Conservation (phyloP, 1,284 basidiomycete genomes). For the Cerioporus squamosus region DNA sequence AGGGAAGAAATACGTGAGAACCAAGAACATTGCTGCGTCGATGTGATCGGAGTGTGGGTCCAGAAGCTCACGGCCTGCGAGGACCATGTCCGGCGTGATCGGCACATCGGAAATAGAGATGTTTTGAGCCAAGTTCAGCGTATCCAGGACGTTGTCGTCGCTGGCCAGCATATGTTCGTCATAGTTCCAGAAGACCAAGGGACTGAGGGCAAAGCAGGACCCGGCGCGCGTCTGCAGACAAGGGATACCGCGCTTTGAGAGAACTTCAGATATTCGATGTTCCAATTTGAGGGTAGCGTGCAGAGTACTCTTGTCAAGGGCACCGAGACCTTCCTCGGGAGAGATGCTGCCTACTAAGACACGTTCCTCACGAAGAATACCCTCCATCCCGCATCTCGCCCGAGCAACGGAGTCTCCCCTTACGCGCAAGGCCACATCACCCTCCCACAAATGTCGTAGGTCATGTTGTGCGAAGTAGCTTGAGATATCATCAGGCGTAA, state of each 20-base stretch:
- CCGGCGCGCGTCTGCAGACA: slow-evolving; percentile 56
- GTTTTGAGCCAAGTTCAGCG: slow-evolving; percentile 56
- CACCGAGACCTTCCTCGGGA: slow-evolving; percentile 52
- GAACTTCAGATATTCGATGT: slow-evolving; percentile 51
- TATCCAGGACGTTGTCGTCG: slow-evolving; percentile 61
- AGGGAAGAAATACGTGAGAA: slow-evolving; percentile 79
- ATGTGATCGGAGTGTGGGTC: slow-evolving; percentile 54
- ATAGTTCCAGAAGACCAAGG: slow-evolving; percentile 75
- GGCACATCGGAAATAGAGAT: slow-evolving; percentile 62
- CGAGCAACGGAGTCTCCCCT: slow-evolving; percentile 73
- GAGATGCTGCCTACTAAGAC: slow-evolving; percentile 67
- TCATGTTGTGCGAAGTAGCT: slow-evolving; percentile 61
- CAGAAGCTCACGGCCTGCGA: slow-evolving; percentile 66
- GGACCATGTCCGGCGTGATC: slow-evolving; percentile 73
- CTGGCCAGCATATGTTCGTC: slow-evolving; percentile 54
- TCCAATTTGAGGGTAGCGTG: slow-evolving; percentile 68
- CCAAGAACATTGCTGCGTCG: slow-evolving; percentile 71
- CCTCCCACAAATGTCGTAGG: slow-evolving; percentile 71
- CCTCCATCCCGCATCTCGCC: slow-evolving; percentile 72
- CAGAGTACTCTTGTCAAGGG: slow-evolving; percentile 63
- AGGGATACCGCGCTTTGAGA: slow-evolving; percentile 45
- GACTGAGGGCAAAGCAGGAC: slow-evolving; percentile 72
- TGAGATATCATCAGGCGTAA: slow-evolving; percentile 53
- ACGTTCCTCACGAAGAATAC: slow-evolving; percentile 80
- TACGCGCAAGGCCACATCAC: slow-evolving; percentile 59